phyloP scores from a whole-genome alignment of 2,329 filamentous ascomycete genomes.

The Rachicladosporium sp. region DNA sequence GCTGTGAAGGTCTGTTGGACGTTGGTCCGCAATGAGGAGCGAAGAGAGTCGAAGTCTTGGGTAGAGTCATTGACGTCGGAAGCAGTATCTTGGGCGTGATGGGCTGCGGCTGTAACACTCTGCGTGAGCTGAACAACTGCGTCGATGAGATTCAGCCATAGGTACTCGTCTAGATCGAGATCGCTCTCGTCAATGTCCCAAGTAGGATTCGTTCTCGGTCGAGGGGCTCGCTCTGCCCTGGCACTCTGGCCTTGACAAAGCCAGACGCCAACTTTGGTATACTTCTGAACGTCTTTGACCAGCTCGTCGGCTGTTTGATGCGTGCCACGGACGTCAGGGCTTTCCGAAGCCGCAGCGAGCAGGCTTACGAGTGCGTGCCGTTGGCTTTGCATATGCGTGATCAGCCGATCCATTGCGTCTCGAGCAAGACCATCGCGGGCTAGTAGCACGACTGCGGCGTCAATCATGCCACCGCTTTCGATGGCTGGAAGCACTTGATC shows the following conservation, averaged over 20 bases:
- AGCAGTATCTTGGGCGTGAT: slow-evolving; percentile 4
- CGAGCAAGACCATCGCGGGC: slow-evolving; percentile 74
- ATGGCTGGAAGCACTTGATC: slow-evolving; percentile 74
- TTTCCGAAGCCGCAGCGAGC: slow-evolving; percentile 47
- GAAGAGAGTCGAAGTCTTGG: slow-evolving; percentile 49
- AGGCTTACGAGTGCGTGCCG: slow-evolving; percentile 67
- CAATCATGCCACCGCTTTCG: slow-evolving; percentile 79
- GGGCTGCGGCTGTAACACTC: background rate
- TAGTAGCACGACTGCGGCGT: slow-evolving; percentile 85
- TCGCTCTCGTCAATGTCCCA: slow-evolving; percentile 42
- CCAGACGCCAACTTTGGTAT: slow-evolving; percentile 88
- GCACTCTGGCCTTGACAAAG: slow-evolving; percentile 78
- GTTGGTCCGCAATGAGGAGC: slow-evolving; percentile 57
- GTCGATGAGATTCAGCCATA: slow-evolving; percentile 57
- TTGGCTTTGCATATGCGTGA: slow-evolving; percentile 67
- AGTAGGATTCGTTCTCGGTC: slow-evolving; percentile 24
- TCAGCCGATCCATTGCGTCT: slow-evolving; percentile 72
- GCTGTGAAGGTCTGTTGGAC: slow-evolving; percentile 89
- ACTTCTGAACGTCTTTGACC: slow-evolving; percentile 73
- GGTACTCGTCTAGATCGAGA: slow-evolving; percentile 46
- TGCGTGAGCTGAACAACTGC: slow-evolving; percentile 43
- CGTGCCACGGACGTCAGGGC: slow-evolving; percentile 44
- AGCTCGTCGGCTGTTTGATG: slow-evolving; percentile 61
- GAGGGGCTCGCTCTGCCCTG: slow-evolving; percentile 25
- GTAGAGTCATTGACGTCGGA: slow-evolving; percentile 4